Evolutionary conservation across 169 alveolate species (phyloP).

Genomic region (Sarcocystis neurona): DNA sequence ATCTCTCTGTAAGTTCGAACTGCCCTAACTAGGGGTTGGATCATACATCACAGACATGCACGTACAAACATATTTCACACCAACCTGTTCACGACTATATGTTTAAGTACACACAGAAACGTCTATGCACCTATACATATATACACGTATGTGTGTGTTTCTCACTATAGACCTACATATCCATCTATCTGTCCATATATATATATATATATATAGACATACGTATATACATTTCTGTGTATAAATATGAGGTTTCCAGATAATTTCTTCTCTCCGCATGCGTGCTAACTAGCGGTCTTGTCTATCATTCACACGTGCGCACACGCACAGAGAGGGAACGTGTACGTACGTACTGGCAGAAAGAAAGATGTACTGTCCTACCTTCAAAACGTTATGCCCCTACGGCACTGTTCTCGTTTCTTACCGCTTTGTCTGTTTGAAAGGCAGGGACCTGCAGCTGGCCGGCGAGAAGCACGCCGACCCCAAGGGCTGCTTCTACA

Average conservation of each 20-base stretch:
- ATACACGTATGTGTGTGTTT: too few relatives aligned
- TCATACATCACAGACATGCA: too few relatives aligned
- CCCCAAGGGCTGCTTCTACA: neutral
- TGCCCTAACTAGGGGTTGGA: too few relatives aligned
- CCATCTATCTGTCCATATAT: too few relatives aligned
- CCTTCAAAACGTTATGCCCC: neutral
- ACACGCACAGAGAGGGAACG: neutral
- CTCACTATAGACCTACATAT: too few relatives aligned
- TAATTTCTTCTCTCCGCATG: neutral
- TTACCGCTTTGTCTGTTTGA: conserved; percentile 16
- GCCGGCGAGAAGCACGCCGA: neutral
- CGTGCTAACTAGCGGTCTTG: neutral
- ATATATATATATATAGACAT: too few relatives aligned
- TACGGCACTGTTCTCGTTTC: neutral
- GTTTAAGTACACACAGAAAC: too few relatives aligned
- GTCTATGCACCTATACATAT: too few relatives aligned
- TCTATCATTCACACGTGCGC: neutral
- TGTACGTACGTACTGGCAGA: neutral
- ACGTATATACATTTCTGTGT: too few relatives aligned
- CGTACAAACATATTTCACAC: too few relatives aligned
- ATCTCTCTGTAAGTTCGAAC: too few relatives aligned
- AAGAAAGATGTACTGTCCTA: neutral
- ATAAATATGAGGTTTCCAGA: neutral
- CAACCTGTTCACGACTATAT: too few relatives aligned
- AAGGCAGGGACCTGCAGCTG: conserved; percentile 13